Evolutionary conservation across 257 asterid species (phyloP).

Genomic region (Ballota nigra): DNA sequence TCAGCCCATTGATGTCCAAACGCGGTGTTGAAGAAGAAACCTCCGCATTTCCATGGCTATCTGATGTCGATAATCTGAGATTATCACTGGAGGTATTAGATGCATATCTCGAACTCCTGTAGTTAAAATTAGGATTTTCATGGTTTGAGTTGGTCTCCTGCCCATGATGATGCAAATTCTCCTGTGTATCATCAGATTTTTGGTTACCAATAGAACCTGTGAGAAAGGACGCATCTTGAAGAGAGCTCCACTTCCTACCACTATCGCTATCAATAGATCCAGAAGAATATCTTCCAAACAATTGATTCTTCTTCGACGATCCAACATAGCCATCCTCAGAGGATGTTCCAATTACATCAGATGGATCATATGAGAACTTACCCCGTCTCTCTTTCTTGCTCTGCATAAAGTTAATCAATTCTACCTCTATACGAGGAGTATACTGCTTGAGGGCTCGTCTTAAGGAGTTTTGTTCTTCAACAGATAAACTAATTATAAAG

Average conservation of each 20-base stretch:
- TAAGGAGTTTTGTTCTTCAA: conserved; percentile 93
- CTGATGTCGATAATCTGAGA: conserved; percentile 48
- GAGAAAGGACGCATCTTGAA: conserved; percentile 47
- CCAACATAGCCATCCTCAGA: conserved; percentile 89
- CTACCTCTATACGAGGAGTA: conserved; percentile 99
- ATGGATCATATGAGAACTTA: conserved; percentile 82
- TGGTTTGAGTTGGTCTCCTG: conserved; percentile 47
- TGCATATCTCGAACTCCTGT: conserved; percentile 50
- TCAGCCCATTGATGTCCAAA: conserved; percentile 57
- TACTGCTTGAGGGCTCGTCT: conserved; percentile 95
- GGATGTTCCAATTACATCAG: conserved; percentile 82
- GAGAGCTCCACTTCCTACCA: conserved; percentile 87
- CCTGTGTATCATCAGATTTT: conserved; percentile 60
- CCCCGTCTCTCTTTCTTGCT: conserved; percentile 93
- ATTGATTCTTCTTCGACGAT: conserved; percentile 59
- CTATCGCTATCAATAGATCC: conserved; percentile 91
- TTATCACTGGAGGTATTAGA: conserved; percentile 42
- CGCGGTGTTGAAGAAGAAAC: conserved; percentile 44
- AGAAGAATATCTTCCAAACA: conserved; percentile 86
- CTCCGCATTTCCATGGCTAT: conserved; percentile 45
- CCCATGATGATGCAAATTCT: conserved; percentile 38
- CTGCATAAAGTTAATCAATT: conserved; percentile 89
- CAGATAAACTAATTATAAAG: conserved; percentile 85
- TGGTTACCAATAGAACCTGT: conserved; percentile 35
- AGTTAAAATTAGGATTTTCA: conserved; percentile 45